Base-by-base conservation (phyloP, 345 rosid genomes). In the Hibiscus syriacus region DNA sequence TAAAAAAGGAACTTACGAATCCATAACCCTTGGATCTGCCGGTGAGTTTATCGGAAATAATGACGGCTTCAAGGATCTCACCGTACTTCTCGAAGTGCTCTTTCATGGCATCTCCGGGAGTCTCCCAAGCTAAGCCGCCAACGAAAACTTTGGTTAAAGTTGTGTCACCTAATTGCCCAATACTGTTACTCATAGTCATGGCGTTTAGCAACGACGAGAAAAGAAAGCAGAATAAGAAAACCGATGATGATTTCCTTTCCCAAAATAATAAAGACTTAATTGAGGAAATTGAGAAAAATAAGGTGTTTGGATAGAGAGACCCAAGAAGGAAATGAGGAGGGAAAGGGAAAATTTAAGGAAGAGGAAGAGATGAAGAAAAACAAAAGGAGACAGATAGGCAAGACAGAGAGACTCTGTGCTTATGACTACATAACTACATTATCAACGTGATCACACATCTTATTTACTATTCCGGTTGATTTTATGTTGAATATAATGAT, bases 1-100 rank as follows among this genome's bases (percentile, higher is more conserved):
- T 12, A 3, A 25, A 11, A 65, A 34, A 17, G 5, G n/a, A 57
- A 70, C 85, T 74, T 74, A 94, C 99, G 70, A 94, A 94, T 58
- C 99, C 99, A 30, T 91, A 94, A 85, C 97, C 99, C 78, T 94
- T 94, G 88, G 99, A 94, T 76, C 99, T 82, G 59, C 91, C 94
- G 20, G 99, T 87, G 82, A 87, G 41, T 68, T 91, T 91, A 69
- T 94, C 97, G 58, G 86, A 87, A 76, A 94, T 94, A 66, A 94
- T 86, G 64, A 94, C 97, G 27, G 99, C 95, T 74, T 94, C 99
- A 66, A 94, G 73, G 81, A 94, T 94, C 49, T 91, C 89, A 53
- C 99, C 99, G 34, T 72, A 94, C 82, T 82, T 87, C n/a, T 89
- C 90, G 59, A 89, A 94, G 79, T 94, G 99, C 38, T 89, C 89